A percentile compares a stretch with the other conserved stretches of the same genome.
Conservation (phyloP, 2,329 filamentous ascomycete genomes). For the Dothistroma septosporum region DNA sequence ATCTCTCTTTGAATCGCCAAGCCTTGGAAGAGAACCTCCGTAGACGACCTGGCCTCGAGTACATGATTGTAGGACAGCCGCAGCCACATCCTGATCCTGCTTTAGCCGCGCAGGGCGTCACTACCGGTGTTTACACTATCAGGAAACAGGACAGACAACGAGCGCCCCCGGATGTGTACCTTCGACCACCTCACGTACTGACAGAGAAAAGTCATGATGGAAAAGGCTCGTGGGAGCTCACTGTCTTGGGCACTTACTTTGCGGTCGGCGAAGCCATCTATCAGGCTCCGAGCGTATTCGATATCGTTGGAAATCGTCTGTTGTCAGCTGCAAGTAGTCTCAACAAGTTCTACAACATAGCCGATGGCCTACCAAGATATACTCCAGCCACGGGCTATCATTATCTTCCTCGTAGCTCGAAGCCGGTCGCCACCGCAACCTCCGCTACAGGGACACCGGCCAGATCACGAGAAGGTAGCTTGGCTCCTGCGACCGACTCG, state of each 20-base stretch:
- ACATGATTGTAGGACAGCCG: constrained; percentile 56
- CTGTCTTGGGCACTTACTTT: constrained; percentile 56
- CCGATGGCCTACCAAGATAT: constrained; percentile 53
- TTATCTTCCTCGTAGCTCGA: constrained; percentile 46
- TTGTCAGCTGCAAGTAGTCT: constrained; percentile 55
- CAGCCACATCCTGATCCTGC: constrained; percentile 44
- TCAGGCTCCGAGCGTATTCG: constrained; percentile 58
- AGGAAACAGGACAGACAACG: constrained; percentile 54
- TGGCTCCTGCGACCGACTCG: constrained; percentile 27
- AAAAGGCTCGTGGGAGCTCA: constrained; percentile 43
- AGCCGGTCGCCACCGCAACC: constrained; percentile 31
- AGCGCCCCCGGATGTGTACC: constrained; percentile 35
- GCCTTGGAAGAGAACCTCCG: constrained; percentile 54
- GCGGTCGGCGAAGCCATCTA: constrained; percentile 58
- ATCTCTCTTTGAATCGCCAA: constrained; percentile 52
- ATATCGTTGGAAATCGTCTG: constrained; percentile 52
- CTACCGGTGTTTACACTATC: constrained; percentile 56
- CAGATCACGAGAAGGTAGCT: constrained; percentile 45
- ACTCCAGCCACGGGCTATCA: constrained; percentile 57
- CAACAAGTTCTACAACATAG: constrained; percentile 52
- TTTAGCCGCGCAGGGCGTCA: constrained; percentile 27
- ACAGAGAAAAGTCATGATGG: constrained; percentile 32
- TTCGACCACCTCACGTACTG: constrained; percentile 35
- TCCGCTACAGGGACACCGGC: constrained; percentile 35
- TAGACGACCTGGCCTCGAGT: constrained; percentile 56